Base-by-base conservation (phyloP, 768 basidiomycete species). In the Psilocybe cyanescens region DNA sequence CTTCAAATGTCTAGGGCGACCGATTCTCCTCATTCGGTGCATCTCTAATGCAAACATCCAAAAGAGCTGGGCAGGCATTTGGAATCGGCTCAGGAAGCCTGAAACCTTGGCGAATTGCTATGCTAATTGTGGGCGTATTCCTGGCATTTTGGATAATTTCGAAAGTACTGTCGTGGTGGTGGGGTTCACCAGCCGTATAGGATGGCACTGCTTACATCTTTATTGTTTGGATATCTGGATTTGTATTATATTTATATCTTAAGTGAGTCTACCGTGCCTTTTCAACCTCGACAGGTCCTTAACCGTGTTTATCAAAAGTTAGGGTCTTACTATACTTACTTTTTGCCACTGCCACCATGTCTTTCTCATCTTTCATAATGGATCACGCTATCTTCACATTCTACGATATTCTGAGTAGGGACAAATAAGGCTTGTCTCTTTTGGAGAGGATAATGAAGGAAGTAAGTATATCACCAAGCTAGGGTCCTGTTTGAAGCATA, bases 51-150 rank as follows among this genome's bases (percentile, higher is more conserved):
- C 85, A 90, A 61, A 87, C 92, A 0, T 87, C 89, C 6, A 82
- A 84, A 58, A 84, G 89, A 57, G 89, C 88, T 11, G 85, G 83
- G 14, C 86, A 90, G 59, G 90, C 89, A 1, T 93, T 93, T 65
- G 92, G 92, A 17, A 79, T 89, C 52, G 84, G 84, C 4, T 75
- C 83, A 31, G 87, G 89, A 1, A 83, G 88, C 11, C 76, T 91
- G 45, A 89, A 86, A 72, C 86, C 88, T 45, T 89, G 84, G 77
- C 81, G 89, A 31, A 83, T 91, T 46, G 90, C 88, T 11, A 72
- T 86, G 58, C 81, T 86, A 49, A 78, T 89, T 33, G 84, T 89
- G 12, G 78, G 72, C 0, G 72, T 80, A 1, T 83, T 91, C 65
- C 59, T 92, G 45, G 66, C 72, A 0, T 72, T 91, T 19, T 89